Percentiles rank a stretch among this genome's conserved stretches.
These are phyloP conservation scores for Proliferodiscus dingleyae DNA, from an alignment of 2,329 filamentous ascomycete species.

Conservation along the genomic window DNA sequence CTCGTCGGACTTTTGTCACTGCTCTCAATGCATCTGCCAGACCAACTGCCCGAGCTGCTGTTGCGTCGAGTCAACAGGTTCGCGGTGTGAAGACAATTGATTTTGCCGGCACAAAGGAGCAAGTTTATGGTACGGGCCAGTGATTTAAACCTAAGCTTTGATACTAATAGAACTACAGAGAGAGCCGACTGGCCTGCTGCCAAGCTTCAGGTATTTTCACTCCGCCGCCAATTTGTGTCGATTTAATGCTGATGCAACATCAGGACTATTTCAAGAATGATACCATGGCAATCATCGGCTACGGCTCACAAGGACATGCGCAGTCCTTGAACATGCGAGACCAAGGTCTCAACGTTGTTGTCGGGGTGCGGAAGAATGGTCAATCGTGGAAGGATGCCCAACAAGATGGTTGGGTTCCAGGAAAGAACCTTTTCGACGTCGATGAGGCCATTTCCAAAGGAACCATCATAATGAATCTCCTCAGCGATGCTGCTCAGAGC, in stretches of 20 bases:
- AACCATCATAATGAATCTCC: constrained; percentile 98
- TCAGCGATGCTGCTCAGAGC: constrained; percentile 94
- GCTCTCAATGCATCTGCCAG: constrained; percentile 52
- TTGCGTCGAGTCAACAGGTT: constrained; percentile 48
- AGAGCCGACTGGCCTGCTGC: constrained; percentile 97
- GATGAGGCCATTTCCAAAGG: constrained; percentile 92
- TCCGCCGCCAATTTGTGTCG: constrained; percentile 10
- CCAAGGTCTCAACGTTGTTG: constrained; percentile 98
- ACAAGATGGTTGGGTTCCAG: constrained; percentile 95
- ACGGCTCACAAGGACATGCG: constrained; percentile 96
- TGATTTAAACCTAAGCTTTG: neutral
- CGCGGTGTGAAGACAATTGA: constrained; percentile 98
- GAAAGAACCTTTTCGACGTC: constrained; percentile 98
- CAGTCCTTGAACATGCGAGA: constrained; percentile 99
- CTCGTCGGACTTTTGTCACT: constrained; percentile 58
- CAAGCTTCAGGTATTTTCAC: constrained; percentile 89
- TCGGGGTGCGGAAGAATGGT: constrained; percentile 97
- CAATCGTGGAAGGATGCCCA: constrained; percentile 97
- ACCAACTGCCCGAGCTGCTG: constrained; percentile 45
- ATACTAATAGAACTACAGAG: constrained; percentile 50
- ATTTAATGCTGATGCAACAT: constrained; percentile 18
- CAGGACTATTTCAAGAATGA: constrained; percentile 99
- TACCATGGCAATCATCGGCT: constrained; percentile 97
- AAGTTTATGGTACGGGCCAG: constrained; percentile 73
- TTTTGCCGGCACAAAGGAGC: constrained; percentile 90